Base-by-base conservation (phyloP, 2,329 filamentous ascomycete genomes). In the Cercospora beticola region DNA sequence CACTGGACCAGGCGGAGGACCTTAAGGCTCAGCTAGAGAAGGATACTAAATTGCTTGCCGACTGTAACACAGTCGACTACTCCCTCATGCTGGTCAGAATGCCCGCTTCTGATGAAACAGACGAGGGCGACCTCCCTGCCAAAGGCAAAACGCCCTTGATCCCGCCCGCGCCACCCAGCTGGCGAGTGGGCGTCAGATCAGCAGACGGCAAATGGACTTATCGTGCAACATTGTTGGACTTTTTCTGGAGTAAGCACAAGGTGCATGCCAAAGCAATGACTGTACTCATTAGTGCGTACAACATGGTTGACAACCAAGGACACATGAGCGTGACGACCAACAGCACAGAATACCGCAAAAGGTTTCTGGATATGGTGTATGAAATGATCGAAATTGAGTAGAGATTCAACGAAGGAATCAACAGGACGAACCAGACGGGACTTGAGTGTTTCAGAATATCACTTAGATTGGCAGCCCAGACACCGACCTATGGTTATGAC, bases 231-330 rank as follows among this genome's bases (percentile, higher is more conserved):
- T 79, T 93, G 14, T 81, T 93, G 36, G 91, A 93, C 78, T 93
- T 93, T 79, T 92, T 93, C 81, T 93, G 90, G 90, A 87, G 89
- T 0, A 91, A 90, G 78, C 89, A 92, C 78, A 90, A 89, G 72
- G 74, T 89, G 0, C 89, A 87, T 64, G 87, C 91, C 0, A 86
- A 85, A 76, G 82, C 86, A 0, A 86, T 92, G 85, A 91, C 90
- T 0, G 84, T 86, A 0, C 78, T 92, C 40, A 86, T 93, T 68
- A 76, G 74, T 23, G 72, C 73, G 12, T 78, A 77, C 64, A 92
- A 92, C 73, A 74, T 84, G 12, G 81, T 92, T 30, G 87, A 86
- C 33, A 81, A 84, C 2, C 85, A 90, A 72, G 90, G 90, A 0
- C 89, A 87, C 0, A 93, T 93, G 90, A 90, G 87, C 68, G 91